Evolutionary conservation across 305 asterid species (phyloP), one percentile per base, ranked within the genome.

Genomic region (Euphrasia arctica): DNA sequence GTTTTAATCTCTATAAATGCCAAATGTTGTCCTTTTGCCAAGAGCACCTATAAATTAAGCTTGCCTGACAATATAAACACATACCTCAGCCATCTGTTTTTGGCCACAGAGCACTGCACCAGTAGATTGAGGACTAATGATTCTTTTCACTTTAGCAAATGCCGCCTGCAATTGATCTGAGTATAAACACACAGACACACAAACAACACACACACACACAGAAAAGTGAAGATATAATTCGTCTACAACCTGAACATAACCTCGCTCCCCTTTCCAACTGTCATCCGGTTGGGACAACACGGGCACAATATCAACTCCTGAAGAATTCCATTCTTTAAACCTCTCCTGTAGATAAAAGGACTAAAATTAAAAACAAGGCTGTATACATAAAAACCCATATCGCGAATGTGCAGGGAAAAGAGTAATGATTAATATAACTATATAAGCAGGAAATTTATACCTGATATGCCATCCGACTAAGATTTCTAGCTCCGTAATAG

Each of bases 81-180:
- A 48, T 74, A 90, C 99, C 95, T 93, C 99, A 52, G 97, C 85
- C 99, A 93, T 93, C 71, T 85, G 95, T 63, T 81, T 93, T 72
- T 93, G 96, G 67, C 99, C 99, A 78, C 96, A 93, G 47, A 93
- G 96, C 73, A 93, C 89, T 43, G 85, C 97, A 28, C 92, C 97
- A 32, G 96, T 88, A 29, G 90, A 86, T 63, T 82, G 82, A 18
- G 99, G 95, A 62, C 66, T 78, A 27, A 64, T 69, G 22, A 83
- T 61, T 61, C 80, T 79, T 72, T 83, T 82, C 43, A 84, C 85
- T 75, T 83, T 82, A 34, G 80, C 75, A 79, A 93, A 90, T 41
- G 96, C 96, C 62, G 91, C 93, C 97, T 88, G 86, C 75, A 78
- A 79, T 76, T 63, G 50, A 72, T 27, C 10, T 76, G 58, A 72